Evolutionary conservation across 768 basidiomycete species (phyloP).

Genomic region (Leccinum fibrillosum): DNA sequence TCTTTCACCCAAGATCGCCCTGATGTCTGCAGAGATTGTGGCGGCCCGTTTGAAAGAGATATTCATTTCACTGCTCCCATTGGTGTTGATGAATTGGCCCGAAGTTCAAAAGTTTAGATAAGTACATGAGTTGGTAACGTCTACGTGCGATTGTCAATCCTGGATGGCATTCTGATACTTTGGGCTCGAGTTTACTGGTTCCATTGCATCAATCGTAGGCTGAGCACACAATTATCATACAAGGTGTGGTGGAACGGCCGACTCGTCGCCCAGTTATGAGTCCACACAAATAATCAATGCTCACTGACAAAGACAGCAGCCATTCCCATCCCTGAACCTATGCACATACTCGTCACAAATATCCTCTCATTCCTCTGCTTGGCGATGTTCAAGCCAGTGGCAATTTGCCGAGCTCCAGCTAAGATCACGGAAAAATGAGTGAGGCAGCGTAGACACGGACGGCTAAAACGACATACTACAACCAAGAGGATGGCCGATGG

Average conservation of each 20-base stretch:
- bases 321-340: conserved; percentile 90
- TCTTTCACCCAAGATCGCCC: conserved; percentile 70
- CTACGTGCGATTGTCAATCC: neutral
- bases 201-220: neutral
- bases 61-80: conserved; percentile 14
- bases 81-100: neutral
- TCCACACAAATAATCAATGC: conserved; percentile 45
- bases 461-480: conserved; percentile 54
- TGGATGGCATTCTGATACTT: neutral
- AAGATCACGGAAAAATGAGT: conserved; percentile 6
- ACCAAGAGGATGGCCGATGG: conserved; percentile 85
- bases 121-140: neutral
- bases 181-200: neutral
- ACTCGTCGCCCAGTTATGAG: neutral
- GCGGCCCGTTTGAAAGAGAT: conserved; percentile 67
- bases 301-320: conserved; percentile 84
- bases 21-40: conserved; percentile 40
- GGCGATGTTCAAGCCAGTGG: conserved; percentile 77
- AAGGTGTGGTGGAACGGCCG: neutral
- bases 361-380: conserved; percentile 73
- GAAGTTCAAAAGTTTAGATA: neutral
- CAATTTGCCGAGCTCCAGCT: conserved; percentile 86
- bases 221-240: neutral
- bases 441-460: conserved; percentile 1
- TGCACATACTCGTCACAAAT: conserved; percentile 90